Conservation (phyloP, 2,329 filamentous ascomycete species). For the Aspergillus clavatus region DNA sequence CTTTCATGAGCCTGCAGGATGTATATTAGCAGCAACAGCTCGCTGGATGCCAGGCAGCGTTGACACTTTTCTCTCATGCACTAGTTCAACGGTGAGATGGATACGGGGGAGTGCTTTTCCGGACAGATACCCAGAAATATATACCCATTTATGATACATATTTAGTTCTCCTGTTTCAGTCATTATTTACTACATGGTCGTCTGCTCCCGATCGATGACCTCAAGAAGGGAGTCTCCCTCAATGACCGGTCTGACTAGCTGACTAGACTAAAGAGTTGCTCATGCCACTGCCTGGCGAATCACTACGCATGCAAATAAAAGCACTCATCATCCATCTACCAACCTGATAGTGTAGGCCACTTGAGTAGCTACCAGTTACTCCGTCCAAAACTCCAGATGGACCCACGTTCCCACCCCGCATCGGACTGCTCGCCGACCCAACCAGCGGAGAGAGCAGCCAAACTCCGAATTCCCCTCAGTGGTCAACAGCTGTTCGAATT, state of each 20-base stretch:
- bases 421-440: slow-evolving; percentile 19
- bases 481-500: slow-evolving; percentile 16
- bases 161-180: too few species aligned
- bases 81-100: background rate
- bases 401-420: slow-evolving; percentile 11
- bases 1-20: background rate
- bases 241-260: too few species aligned
- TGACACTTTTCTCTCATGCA: background rate
- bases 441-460: slow-evolving; percentile 20
- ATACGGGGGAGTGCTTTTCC: background rate
- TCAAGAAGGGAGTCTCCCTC: too few species aligned
- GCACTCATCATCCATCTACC: background rate
- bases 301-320: too few species aligned
- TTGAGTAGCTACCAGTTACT: too few species aligned
- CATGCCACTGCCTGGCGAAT: too few species aligned
- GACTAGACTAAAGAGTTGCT: too few species aligned
- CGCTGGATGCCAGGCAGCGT: background rate
- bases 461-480: slow-evolving; percentile 13
- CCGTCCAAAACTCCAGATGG: slow-evolving; percentile 4
- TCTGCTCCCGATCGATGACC: too few species aligned
- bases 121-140: background rate
- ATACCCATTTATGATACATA: too few species aligned
- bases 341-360: too few species aligned
- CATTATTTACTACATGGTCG: too few species aligned
- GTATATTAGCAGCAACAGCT: background rate